Base-by-base conservation (phyloP, 108 stramenopile species). In the Nannochloropsis salina region DNA sequence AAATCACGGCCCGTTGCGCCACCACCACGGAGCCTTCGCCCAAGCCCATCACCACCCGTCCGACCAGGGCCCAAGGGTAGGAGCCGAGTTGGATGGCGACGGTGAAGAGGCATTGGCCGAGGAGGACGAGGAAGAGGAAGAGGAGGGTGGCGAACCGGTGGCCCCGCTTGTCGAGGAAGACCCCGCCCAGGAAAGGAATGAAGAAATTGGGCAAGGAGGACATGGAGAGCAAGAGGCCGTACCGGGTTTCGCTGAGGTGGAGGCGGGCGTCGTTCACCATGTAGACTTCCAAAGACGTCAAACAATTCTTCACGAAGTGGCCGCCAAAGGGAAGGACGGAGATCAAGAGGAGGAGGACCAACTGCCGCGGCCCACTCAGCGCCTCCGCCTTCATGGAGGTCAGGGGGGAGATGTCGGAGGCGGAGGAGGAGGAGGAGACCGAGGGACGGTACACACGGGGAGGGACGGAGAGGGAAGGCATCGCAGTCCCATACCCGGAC, bases 271-370 rank as follows among this genome's bases (percentile, higher is more conserved):
- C 88, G 80, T 88, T 42, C 9, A 86, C 81, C 43, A 89, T 84
- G 83, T 89, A 89, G 45, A 80, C 79, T 84, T 89, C 83, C 10
- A 89, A 82, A 4, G 83, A 84, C 82, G 85, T 86, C 43, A 89
- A 74, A 74, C 44, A 86, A 84, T 83, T 89, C 83, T 89, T 89
- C 6, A 84, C 86, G 42, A 89, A 89, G 47, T 89, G 89, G 12
- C 85, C 86, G 8, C 89, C 89, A 80, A 89, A 89, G 9, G 89
- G 86, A 44, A 89, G 44, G 80, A 89, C 80, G 11, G 89, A 51
- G 1, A 88, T 88, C 80, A 84, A 84, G 20, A n/a, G 22, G 11
- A n/a, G 43, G 15, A 15, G 42, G 61, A 15, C n/a, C 61, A 74
- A n/a, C n/a, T 74, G 61, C 61, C 61, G 61, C 1, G 61, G 20